Evolutionary conservation across 495 filamentous ascomycete species (phyloP), one percentile per base, ranked within the genome.

Genomic region (Neurospora tetrasperma): DNA sequence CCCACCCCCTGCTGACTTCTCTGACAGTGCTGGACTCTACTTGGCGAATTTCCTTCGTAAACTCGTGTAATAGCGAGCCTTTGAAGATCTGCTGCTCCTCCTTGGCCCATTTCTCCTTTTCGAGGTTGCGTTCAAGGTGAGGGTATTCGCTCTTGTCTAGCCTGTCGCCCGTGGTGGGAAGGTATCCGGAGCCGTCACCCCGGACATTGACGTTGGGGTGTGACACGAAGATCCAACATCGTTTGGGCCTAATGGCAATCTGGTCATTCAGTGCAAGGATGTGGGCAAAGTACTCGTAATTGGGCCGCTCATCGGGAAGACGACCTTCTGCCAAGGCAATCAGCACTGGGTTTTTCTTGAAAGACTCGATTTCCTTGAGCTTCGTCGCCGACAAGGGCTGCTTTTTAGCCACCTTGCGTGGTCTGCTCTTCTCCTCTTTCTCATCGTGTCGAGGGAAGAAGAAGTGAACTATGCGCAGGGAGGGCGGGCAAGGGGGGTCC

Each of bases 331-430:
- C 82, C 71, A 88, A 79, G 16, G 87, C 86, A 72, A 80, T 84
- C 69, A 88, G 77, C 11, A 86, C 84, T 11, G 84, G 79, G 74
- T 88, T 84, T 70, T 86, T 82, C 76, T 87, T 88, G 76, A 88
- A 85, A 20, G 84, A 87, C 66, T 83, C 83, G 8, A 78, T 80
- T 70, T 85, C 82, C 42, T 78, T 73, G 69, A 66, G 54, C 27
- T 66, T 27, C 54, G 27, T 31, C 23, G 27, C 54, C 54, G 54
- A 35, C 54, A 66, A 35, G 54, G 54, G 54, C 54, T 66, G 23
- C 54, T 66, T 66, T 18, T 66, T 66, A 31, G 6, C 16, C 2
- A 14, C 27, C 54, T 66, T 66, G 54, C 12, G 27, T 38, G 14
- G 54, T 66, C 71, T 78, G 42, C 75, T 72, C 18, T 78, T 75